Evolutionary conservation across 179 eudicot genomes (phyloP).

Genomic region (Beta lomatogona): DNA sequence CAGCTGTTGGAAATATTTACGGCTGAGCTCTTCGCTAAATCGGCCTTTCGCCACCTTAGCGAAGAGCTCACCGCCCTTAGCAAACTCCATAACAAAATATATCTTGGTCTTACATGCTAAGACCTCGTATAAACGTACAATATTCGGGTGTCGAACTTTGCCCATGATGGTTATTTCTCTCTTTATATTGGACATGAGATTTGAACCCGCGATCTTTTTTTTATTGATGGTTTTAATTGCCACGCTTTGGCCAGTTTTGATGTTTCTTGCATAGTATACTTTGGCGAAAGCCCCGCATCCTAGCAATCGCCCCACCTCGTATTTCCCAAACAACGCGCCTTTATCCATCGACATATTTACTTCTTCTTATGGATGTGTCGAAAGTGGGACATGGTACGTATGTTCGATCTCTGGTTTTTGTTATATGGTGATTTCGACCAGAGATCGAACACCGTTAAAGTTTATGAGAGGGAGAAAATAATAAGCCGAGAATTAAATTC

Average conservation of each 20-base stretch:
- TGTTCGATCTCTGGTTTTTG: neutral
- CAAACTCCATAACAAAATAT: slow-evolving; percentile 43
- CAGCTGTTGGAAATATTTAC: slow-evolving; percentile 39
- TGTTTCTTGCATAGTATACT: slow-evolving; percentile 41
- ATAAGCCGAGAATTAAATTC: neutral
- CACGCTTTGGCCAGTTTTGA: slow-evolving; percentile 37
- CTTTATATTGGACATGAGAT: slow-evolving; percentile 34
- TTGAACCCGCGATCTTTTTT: slow-evolving; percentile 30
- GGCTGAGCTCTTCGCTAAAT: slow-evolving; percentile 41
- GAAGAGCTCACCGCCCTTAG: slow-evolving; percentile 50
- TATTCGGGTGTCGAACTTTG: slow-evolving; percentile 39
- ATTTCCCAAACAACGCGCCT: slow-evolving; percentile 33
- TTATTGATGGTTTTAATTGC: slow-evolving; percentile 44
- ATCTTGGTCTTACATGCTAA: slow-evolving; percentile 43
- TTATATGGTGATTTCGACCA: neutral
- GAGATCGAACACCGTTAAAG: neutral
- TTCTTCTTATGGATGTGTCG: neutral
- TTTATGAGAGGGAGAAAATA: neutral
- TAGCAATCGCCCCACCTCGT: slow-evolving; percentile 42
- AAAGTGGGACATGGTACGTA: neutral
- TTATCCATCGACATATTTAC: neutral
- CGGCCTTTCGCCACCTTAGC: slow-evolving; percentile 52
- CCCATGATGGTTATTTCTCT: slow-evolving; percentile 44
- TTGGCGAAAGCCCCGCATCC: slow-evolving; percentile 51
- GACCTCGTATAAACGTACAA: slow-evolving; percentile 43